Evolutionary conservation across 2,329 filamentous ascomycete species (phyloP).

Genomic region (Rachicladosporium sp.): DNA sequence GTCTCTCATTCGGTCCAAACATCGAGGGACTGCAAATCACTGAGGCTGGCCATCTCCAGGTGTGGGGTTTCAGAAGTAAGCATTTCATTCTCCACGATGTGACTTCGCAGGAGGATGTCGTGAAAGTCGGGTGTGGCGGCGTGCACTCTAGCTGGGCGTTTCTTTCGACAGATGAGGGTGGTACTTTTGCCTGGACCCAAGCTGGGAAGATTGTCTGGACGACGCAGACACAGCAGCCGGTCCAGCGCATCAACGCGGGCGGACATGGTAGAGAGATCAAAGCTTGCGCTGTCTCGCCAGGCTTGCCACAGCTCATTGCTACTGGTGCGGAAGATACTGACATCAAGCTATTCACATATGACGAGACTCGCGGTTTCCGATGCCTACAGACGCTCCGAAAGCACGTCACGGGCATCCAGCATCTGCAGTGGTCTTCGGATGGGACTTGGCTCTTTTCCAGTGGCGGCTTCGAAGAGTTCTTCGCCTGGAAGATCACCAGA

Average conservation of each 20-base stretch:
- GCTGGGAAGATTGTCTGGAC: constrained; percentile 25
- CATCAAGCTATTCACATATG: constrained; percentile 58
- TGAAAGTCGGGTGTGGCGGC: constrained; percentile 69
- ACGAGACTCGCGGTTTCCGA: constrained; percentile 17
- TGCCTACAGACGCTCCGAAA: constrained; percentile 57
- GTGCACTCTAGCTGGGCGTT: constrained; percentile 67
- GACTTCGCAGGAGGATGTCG: constrained; percentile 54
- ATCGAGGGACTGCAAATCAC: constrained; percentile 60
- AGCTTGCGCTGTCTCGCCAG: constrained; percentile 37
- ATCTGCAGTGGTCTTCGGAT: constrained; percentile 58
- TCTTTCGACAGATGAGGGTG: constrained; percentile 25
- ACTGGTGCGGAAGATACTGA: constrained; percentile 61
- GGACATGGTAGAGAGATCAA: constrained; percentile 83
- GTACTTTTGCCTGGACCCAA: constrained; percentile 63
- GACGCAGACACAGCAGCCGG: constrained; percentile 9
- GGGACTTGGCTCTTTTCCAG: constrained; percentile 69
- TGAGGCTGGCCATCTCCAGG: constrained; percentile 44
- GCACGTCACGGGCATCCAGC: constrained; percentile 75
- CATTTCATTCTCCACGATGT: constrained; percentile 75
- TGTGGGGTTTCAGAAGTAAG: constrained; percentile 72
- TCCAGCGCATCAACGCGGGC: constrained; percentile 47
- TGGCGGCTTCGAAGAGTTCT: constrained; percentile 79
- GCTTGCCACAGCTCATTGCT: constrained; percentile 37
- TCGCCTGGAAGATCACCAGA: constrained; percentile 58
- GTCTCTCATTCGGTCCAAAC: constrained; percentile 59